Percentiles rank a stretch among this genome's conserved stretches.
These are phyloP conservation scores for Monascus ruber DNA, from an alignment of 2,329 filamentous ascomycete species.

Conservation along the genomic window DNA sequence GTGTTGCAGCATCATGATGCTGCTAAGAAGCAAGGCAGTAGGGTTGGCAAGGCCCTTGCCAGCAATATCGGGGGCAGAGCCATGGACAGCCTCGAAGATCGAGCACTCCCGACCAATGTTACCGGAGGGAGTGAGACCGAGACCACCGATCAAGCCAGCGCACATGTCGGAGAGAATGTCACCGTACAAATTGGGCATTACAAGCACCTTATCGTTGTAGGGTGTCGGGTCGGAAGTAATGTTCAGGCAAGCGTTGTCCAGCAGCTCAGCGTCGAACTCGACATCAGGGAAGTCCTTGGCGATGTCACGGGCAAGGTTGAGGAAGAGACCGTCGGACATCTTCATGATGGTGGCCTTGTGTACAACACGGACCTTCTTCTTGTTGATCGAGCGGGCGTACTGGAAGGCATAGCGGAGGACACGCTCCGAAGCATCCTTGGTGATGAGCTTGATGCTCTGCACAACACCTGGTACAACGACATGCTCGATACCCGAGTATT, in stretches of 20 bases:
- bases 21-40: constrained; percentile 85
- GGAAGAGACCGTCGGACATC: constrained; percentile 98
- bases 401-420: constrained; percentile 97
- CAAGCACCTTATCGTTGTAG: constrained; percentile 98
- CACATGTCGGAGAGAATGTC: constrained; percentile 99
- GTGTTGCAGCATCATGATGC: constrained; percentile 99
- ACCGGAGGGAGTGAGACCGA: constrained; percentile 91
- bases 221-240: constrained; percentile 92
- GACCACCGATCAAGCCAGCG: constrained; percentile 93
- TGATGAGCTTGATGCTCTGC: constrained; percentile 99
- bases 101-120: constrained; percentile 99
- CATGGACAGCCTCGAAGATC: constrained; percentile 99
- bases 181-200: constrained; percentile 96
- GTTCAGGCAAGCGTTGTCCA: constrained; percentile 99
- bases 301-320: constrained; percentile 72
- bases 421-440: constrained; percentile 83
- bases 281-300: constrained; percentile 92
- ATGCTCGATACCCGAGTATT: constrained; percentile 99
- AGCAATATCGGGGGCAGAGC: constrained; percentile 90
- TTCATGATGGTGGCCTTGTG: constrained; percentile 99
- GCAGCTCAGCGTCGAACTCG: constrained; percentile 93
- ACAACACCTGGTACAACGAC: constrained; percentile 95
- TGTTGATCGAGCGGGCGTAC: constrained; percentile 84
- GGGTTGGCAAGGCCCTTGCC: constrained; percentile 96
- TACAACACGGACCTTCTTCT: constrained; percentile 92